Conservation (phyloP, 2,329 filamentous ascomycete genomes). For the Zymoseptoria tritici region DNA sequence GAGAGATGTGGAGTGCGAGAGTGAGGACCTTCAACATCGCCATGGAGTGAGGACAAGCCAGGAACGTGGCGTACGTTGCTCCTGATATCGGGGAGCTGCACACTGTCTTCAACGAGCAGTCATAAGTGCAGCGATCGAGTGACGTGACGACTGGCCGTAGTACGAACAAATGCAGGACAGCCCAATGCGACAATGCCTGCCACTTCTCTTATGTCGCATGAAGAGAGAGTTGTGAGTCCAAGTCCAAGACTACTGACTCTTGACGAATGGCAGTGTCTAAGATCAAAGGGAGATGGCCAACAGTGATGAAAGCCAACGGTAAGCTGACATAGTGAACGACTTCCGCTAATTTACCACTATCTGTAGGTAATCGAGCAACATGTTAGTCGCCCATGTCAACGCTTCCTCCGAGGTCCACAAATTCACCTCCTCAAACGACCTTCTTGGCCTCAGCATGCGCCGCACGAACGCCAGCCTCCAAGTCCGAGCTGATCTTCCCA, state of each 20-base stretch:
- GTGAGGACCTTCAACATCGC: background rate
- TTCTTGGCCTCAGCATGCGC: constrained; percentile 8
- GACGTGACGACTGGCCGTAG: background rate
- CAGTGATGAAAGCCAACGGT: background rate
- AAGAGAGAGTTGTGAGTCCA: no score
- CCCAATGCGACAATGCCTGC: background rate
- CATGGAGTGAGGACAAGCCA: background rate
- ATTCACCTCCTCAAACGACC: background rate
- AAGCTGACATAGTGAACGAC: background rate
- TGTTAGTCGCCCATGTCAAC: background rate
- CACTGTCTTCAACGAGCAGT: background rate
- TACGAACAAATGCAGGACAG: background rate
- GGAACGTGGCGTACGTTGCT: background rate
- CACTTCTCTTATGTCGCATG: background rate
- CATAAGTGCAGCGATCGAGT: background rate
- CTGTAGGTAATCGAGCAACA: background rate
- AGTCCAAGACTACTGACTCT: no score
- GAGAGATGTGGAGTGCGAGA: background rate
- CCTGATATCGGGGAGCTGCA: background rate
- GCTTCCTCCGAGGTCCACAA: background rate
- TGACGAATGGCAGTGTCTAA: no score
- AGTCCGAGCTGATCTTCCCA: constrained; percentile 9
- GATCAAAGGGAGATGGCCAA: no score
- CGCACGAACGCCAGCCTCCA: constrained; percentile 11
- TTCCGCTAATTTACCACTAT: background rate